Percentiles rank a stretch among this genome's conserved stretches.
These are phyloP conservation scores for Leishmania tropica DNA, from an alignment of 208 protist species.

Conservation along the genomic window DNA sequence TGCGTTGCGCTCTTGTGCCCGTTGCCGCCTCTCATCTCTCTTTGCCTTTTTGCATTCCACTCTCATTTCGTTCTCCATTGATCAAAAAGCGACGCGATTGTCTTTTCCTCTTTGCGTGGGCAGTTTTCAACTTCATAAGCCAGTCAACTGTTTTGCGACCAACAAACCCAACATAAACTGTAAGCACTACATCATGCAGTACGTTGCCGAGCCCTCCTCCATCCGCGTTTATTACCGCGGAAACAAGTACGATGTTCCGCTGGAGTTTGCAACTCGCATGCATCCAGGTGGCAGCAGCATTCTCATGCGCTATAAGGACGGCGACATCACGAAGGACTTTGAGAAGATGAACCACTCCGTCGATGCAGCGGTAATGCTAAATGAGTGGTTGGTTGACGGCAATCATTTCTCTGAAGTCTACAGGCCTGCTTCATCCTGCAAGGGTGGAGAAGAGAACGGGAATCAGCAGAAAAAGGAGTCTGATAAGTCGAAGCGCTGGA, in stretches of 20 bases:
- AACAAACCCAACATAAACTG: neutral
- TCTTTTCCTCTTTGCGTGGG: neutral
- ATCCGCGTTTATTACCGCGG: constrained; percentile 33
- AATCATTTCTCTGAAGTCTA: neutral
- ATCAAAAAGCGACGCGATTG: neutral
- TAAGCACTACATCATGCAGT: neutral
- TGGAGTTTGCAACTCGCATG: constrained; percentile 23
- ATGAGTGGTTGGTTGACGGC: constrained; percentile 12
- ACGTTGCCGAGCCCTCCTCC: neutral
- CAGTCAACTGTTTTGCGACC: neutral
- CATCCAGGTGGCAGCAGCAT: constrained; percentile 33
- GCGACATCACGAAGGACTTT: constrained; percentile 36
- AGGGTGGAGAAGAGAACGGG: neutral
- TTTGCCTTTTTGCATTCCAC: no score
- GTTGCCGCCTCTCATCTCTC: no score
- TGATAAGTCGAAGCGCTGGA: no score
- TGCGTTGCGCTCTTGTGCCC: no score
- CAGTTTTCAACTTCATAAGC: neutral
- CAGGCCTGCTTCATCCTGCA: neutral
- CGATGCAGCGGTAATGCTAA: constrained; percentile 20
- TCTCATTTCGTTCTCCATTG: neutral
- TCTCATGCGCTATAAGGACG: constrained; percentile 31
- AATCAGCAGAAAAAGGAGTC: no score
- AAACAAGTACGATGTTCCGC: constrained; percentile 35
- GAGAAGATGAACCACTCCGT: constrained; percentile 28